phyloP scores from a whole-genome alignment of 2,329 filamentous ascomycete species.

The Diplocarpon rosae region DNA sequence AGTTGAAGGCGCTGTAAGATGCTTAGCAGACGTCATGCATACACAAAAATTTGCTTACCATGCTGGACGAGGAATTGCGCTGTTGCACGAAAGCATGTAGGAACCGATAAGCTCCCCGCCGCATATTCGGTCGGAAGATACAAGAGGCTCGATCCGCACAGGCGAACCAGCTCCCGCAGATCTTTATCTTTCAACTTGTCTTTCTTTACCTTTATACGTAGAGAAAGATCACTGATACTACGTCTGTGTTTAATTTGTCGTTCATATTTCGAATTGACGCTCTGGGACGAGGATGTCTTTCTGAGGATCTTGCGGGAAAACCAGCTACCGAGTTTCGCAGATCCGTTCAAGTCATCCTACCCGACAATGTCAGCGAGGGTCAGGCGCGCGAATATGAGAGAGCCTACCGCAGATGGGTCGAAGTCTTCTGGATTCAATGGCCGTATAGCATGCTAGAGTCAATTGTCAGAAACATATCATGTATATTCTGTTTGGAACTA shows the following conservation, averaged over 20 bases:
- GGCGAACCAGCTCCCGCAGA: slow-evolving; percentile 46
- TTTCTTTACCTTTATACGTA: slow-evolving; percentile 34
- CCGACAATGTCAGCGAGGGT: background rate
- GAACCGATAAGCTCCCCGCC: slow-evolving; percentile 44
- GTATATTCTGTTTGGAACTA: background rate
- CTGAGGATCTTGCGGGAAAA: slow-evolving; percentile 30
- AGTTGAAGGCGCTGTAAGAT: slow-evolving; percentile 28
- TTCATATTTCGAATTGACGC: slow-evolving; percentile 22
- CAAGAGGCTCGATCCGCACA: slow-evolving; percentile 52
- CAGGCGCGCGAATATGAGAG: background rate
- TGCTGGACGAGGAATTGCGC: slow-evolving; percentile 53
- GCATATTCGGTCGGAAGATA: slow-evolving; percentile 50
- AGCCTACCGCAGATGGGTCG: slow-evolving; percentile 15
- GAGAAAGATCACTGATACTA: slow-evolving; percentile 45
- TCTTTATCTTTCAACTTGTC: slow-evolving; percentile 39
- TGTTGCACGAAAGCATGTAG: slow-evolving; percentile 55
- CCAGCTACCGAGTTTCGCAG: slow-evolving; percentile 29
- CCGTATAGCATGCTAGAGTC: slow-evolving; percentile 39
- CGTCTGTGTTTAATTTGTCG: slow-evolving; percentile 33
- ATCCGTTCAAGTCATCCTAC: slow-evolving; percentile 10
- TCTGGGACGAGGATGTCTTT: slow-evolving; percentile 27
- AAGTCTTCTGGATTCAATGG: slow-evolving; percentile 19
- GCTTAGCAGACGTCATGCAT: slow-evolving; percentile 9
- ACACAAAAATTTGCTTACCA: slow-evolving; percentile 31
- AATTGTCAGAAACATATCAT: slow-evolving; percentile 1